phyloP scores from a whole-genome alignment of 176 grass and related monocot species.

The Avena sativa region DNA sequence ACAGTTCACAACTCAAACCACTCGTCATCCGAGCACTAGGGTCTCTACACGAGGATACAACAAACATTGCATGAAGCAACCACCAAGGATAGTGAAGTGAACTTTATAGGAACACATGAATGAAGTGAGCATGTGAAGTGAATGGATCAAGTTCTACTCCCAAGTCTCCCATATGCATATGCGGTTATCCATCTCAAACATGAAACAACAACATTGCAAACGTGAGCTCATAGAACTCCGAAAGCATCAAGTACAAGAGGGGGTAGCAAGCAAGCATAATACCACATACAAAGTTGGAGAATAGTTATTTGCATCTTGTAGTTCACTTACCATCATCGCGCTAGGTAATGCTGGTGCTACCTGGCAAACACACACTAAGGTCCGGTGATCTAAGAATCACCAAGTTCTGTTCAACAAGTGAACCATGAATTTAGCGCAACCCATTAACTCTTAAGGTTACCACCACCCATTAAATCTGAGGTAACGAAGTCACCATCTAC shows the following conservation, averaged over 20 bases:
- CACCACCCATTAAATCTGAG: too few species aligned
- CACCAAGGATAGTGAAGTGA: not conserved
- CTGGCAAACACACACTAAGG: not conserved
- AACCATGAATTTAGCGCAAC: not conserved
- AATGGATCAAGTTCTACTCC: not conserved
- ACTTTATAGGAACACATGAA: not conserved
- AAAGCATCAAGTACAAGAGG: not conserved
- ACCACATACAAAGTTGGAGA: not conserved
- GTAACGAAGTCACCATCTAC: too few species aligned
- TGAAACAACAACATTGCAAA: not conserved
- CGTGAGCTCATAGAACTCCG: not conserved
- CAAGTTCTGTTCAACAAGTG: not conserved
- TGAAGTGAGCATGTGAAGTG: not conserved
- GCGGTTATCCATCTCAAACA: not conserved
- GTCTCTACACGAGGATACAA: not conserved
- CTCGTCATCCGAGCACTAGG: too few species aligned
- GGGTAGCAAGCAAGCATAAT: not conserved
- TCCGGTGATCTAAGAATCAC: not conserved
- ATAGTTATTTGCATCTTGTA: not conserved
- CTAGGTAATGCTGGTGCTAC: not conserved
- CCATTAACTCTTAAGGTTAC: too few species aligned
- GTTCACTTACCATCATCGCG: not conserved
- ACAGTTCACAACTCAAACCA: not conserved
- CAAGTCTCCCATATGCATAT: not conserved
- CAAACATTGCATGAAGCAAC: not conserved